Evolutionary conservation across 805 yeast genomes (phyloP).

Genomic region (Lipomyces orientalis): DNA sequence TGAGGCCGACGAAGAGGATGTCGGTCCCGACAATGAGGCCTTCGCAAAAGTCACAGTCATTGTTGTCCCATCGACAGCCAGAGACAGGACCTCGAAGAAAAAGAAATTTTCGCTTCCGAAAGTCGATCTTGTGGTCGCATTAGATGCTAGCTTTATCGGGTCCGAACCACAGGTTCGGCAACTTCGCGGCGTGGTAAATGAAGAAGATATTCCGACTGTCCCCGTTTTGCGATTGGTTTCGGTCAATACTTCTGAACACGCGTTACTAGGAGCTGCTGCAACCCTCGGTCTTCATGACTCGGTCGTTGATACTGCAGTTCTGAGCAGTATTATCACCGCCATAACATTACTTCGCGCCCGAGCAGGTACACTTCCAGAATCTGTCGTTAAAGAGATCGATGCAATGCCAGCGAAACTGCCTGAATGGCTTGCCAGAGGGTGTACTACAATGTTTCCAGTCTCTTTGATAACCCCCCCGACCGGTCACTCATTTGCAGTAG

Average conservation of each 20-base stretch:
- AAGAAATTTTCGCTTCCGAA: slow-evolving; percentile 45
- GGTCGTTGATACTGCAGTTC: slow-evolving; percentile 49
- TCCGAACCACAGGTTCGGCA: slow-evolving; percentile 45
- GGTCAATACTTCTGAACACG: slow-evolving; percentile 83
- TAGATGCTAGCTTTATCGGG: slow-evolving; percentile 66
- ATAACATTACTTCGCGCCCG: slow-evolving; percentile 80
- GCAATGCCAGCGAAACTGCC: slow-evolving; percentile 23
- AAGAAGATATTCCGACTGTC: slow-evolving; percentile 43
- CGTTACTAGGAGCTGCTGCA: slow-evolving; percentile 44
- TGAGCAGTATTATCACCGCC: slow-evolving; percentile 78
- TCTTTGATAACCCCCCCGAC: slow-evolving; percentile 13
- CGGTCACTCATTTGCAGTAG: neutral
- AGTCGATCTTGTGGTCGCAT: slow-evolving; percentile 62
- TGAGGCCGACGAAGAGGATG: slow-evolving; percentile 50
- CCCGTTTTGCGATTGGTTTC: slow-evolving; percentile 75
- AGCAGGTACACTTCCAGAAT: slow-evolving; percentile 83
- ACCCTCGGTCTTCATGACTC: slow-evolving; percentile 19
- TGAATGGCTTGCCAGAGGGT: slow-evolving; percentile 22
- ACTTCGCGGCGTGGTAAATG: slow-evolving; percentile 40
- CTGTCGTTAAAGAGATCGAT: slow-evolving; percentile 15
- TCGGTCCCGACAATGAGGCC: slow-evolving; percentile 45
- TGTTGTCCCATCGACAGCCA: slow-evolving; percentile 52
- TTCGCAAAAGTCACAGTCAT: slow-evolving; percentile 47
- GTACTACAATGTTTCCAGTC: slow-evolving; percentile 23
- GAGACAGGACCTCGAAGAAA: slow-evolving; percentile 32